Conservation (phyloP, 169 alveolate species). For the Miamiensis avidus region DNA sequence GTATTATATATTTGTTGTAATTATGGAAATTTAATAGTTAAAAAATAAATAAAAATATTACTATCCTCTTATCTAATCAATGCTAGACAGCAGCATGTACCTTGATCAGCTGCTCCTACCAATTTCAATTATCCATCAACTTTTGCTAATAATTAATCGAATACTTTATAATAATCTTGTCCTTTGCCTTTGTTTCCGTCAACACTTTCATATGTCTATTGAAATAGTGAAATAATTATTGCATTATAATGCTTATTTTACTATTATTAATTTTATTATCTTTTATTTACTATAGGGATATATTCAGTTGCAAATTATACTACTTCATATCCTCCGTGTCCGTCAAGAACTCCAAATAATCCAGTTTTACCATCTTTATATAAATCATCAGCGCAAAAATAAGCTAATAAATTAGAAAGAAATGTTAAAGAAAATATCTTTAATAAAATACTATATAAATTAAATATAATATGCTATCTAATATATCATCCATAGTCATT, state of each 20-base stretch:
- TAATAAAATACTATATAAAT: too few relatives aligned
- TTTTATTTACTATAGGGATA: constrained; percentile 36
- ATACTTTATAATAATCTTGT: constrained; percentile 15
- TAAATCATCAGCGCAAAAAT: constrained; percentile 35
- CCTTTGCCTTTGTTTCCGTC: constrained; percentile 20
- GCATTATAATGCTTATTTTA: not conserved
- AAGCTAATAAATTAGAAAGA: constrained; percentile 7
- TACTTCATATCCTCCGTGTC: constrained; percentile 52
- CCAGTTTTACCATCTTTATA: constrained; percentile 33
- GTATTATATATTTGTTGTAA: constrained; percentile 24
- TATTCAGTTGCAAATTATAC: constrained; percentile 28
- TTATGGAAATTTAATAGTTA: not conserved
- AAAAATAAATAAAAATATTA: not conserved
- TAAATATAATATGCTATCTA: not conserved
- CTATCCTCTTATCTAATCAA: constrained; percentile 27
- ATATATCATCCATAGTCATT: not conserved
- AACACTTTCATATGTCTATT: constrained; percentile 15
- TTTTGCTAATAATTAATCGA: constrained; percentile 29
- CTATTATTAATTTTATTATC: not conserved
- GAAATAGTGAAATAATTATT: not conserved
- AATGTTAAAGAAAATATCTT: too few relatives aligned
- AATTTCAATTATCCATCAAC: constrained; percentile 42
- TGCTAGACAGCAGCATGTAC: constrained; percentile 39
- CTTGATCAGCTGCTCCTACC: constrained; percentile 50
- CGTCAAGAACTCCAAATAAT: constrained; percentile 48